These are phyloP conservation scores for Rhynchosporium graminicola DNA, from an alignment of 2,329 filamentous ascomycete species.

Conservation along the genomic window DNA sequence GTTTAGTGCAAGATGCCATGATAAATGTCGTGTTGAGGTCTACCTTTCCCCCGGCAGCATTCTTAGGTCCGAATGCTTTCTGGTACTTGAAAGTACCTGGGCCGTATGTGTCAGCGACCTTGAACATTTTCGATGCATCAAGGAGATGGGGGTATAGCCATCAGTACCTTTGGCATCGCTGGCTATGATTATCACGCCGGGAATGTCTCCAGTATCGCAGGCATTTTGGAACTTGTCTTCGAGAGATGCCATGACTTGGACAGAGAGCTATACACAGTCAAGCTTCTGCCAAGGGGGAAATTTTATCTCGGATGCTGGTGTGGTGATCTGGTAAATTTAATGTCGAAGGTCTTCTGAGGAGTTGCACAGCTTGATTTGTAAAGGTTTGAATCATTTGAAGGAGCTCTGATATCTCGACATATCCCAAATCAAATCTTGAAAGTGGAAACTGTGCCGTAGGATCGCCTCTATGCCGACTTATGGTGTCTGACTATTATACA, in stretches of 20 bases:
- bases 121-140: no score
- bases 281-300: no score
- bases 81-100: slow-evolving; percentile 42
- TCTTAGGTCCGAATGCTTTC: slow-evolving; percentile 47
- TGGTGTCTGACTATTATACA: no score
- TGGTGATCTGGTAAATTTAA: no score
- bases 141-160: not conserved
- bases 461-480: no score
- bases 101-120: not conserved
- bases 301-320: no score
- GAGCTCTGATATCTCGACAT: no score
- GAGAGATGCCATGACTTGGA: slow-evolving; percentile 10
- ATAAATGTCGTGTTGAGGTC: slow-evolving; percentile 49
- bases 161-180: slow-evolving; percentile 23
- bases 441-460: no score
- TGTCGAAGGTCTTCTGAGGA: no score
- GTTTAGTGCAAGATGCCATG: slow-evolving; percentile 59
- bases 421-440: no score
- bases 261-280: not conserved
- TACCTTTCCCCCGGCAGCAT: slow-evolving; percentile 52
- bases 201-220: slow-evolving; percentile 21
- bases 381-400: no score
- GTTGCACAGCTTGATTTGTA: no score
- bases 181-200: slow-evolving; percentile 25
- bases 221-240: slow-evolving; percentile 24